A percentile compares a stretch with the other conserved stretches of the same genome.
Conservation (phyloP, 169 alveolate species). For the Miamiensis avidus region DNA sequence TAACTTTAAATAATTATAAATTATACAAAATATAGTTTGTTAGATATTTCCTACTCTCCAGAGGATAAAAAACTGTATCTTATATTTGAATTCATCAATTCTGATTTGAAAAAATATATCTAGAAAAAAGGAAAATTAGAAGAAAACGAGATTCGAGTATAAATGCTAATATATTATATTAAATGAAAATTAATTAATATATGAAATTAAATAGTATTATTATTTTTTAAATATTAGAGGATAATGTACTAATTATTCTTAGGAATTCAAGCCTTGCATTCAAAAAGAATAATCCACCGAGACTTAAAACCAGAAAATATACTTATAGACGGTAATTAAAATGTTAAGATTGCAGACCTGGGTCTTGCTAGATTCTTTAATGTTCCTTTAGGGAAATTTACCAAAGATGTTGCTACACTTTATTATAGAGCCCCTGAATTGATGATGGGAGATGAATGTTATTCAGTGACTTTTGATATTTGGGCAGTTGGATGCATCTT, state of each 20-base stretch:
- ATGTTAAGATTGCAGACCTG: slow-evolving; percentile 41
- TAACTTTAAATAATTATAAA: no score
- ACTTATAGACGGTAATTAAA: slow-evolving; percentile 16
- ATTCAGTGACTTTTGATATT: slow-evolving; percentile 72
- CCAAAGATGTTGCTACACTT: slow-evolving; percentile 70
- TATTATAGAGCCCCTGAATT: slow-evolving; percentile 84
- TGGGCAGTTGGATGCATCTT: slow-evolving; percentile 84
- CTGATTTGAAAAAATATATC: slow-evolving; percentile 54
- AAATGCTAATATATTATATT: background rate
- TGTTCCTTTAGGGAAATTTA: slow-evolving; percentile 44
- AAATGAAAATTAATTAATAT: no score
- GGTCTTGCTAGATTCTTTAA: slow-evolving; percentile 45
- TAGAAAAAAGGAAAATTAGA: slow-evolving; percentile 14
- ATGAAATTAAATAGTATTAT: no score
- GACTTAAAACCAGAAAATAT: slow-evolving; percentile 56
- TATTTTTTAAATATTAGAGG: no score
- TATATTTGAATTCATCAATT: slow-evolving; percentile 51
- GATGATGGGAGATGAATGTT: slow-evolving; percentile 72
- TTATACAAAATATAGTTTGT: no score
- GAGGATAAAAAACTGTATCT: slow-evolving; percentile 49
- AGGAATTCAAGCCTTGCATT: slow-evolving; percentile 39
- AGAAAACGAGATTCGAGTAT: background rate
- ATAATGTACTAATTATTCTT: slow-evolving; percentile 24
- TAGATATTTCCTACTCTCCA: slow-evolving; percentile 24
- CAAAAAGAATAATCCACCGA: slow-evolving; percentile 49